Evolutionary conservation across 2,329 filamentous ascomycete genomes (phyloP).

Genomic region (Xylariomycetidae sp.): DNA sequence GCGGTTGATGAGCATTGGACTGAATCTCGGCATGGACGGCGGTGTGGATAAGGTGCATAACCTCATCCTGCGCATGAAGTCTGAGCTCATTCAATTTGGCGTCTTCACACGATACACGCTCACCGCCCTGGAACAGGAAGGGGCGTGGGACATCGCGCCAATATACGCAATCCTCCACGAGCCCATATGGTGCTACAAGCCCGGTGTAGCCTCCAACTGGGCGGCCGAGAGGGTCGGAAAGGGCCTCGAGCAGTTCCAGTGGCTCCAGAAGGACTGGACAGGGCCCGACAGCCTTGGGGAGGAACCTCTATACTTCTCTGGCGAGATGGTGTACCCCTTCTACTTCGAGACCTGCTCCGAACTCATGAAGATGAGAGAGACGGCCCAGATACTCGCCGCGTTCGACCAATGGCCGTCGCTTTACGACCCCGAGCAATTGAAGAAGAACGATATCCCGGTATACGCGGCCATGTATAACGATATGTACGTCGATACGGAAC

Average conservation of each 20-base stretch:
- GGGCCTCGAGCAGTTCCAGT: constrained; percentile 39
- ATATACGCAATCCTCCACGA: constrained; percentile 88
- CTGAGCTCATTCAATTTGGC: constrained; percentile 71
- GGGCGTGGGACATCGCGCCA: constrained; percentile 67
- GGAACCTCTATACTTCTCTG: constrained; percentile 69
- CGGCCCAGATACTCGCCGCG: constrained; percentile 64
- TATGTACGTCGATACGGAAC: constrained; percentile 82
- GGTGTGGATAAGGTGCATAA: constrained; percentile 71
- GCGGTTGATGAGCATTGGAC: constrained; percentile 71
- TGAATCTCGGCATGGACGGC: constrained; percentile 72
- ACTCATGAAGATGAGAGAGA: constrained; percentile 60
- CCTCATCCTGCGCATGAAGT: constrained; percentile 61
- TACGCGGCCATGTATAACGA: constrained; percentile 85
- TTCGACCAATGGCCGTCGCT: constrained; percentile 66
- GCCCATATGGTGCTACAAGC: constrained; percentile 73
- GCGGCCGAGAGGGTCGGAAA: constrained; percentile 61
- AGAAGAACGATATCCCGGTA: constrained; percentile 73
- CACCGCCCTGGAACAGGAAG: constrained; percentile 57
- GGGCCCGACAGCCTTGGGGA: constrained; percentile 31
- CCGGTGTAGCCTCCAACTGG: constrained; percentile 62
- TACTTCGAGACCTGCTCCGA: constrained; percentile 79
- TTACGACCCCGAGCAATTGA: constrained; percentile 69
- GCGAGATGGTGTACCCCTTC: constrained; percentile 87
- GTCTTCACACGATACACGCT: constrained; percentile 69
- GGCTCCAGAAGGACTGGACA: constrained; percentile 40